These are phyloP conservation scores for Ilyonectria mors-panacis DNA, from an alignment of 2,329 filamentous ascomycete genomes.

Conservation along the genomic window DNA sequence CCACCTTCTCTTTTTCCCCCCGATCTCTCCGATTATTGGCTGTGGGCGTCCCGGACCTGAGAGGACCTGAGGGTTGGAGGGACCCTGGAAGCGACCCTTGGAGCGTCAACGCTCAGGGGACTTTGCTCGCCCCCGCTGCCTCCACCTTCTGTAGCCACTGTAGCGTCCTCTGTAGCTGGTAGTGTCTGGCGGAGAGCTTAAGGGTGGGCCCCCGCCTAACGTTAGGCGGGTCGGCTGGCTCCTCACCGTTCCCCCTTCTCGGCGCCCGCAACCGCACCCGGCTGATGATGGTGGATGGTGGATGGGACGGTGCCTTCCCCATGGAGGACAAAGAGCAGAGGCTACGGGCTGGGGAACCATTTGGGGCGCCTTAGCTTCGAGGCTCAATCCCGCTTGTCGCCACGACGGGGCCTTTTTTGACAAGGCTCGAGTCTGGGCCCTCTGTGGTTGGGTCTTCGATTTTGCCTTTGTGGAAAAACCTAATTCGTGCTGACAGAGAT, in stretches of 20 bases:
- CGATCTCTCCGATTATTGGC: slow-evolving; percentile 58
- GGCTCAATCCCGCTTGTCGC: slow-evolving; percentile 21
- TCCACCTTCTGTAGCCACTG: slow-evolving; percentile 8
- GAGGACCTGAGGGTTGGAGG: slow-evolving; percentile 36
- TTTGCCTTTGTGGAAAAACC: slow-evolving; percentile 20
- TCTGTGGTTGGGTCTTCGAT: slow-evolving; percentile 12
- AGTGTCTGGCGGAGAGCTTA: neutral
- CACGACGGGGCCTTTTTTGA: slow-evolving; percentile 10
- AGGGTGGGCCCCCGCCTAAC: slow-evolving; percentile 10
- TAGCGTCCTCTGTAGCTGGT: too few relatives aligned
- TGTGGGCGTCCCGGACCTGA: slow-evolving; percentile 7
- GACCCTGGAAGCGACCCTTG: slow-evolving; percentile 51
- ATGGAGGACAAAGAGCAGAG: slow-evolving; percentile 5
- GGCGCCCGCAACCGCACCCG: slow-evolving; percentile 34
- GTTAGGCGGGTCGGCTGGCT: slow-evolving; percentile 25
- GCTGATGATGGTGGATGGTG: neutral
- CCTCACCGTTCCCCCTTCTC: slow-evolving; percentile 22
- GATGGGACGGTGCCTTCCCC: slow-evolving; percentile 9
- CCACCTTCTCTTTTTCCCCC: slow-evolving; percentile 24
- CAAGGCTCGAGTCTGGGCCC: neutral
- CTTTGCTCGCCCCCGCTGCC: slow-evolving; percentile 33
- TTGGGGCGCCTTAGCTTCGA: neutral
- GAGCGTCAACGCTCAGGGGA: slow-evolving; percentile 43
- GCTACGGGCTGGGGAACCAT: slow-evolving; percentile 9
- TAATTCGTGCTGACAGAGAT: slow-evolving; percentile 19